These are phyloP conservation scores for Aspergillus sp. DNA, from an alignment of 2,329 filamentous ascomycete genomes.

Conservation along the genomic window DNA sequence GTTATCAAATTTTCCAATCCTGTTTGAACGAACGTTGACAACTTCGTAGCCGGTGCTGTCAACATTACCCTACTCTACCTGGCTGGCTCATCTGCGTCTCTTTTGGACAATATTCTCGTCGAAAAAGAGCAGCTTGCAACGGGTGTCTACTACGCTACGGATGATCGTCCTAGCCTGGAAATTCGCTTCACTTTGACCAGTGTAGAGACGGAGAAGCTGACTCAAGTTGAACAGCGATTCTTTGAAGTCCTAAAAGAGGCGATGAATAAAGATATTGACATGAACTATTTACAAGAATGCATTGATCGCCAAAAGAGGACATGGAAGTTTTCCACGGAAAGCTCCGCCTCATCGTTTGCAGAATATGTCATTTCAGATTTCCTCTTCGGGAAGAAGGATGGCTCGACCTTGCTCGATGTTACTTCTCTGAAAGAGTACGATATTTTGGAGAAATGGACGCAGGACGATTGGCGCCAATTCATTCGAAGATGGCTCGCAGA, in stretches of 20 bases:
- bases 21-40: conserved; percentile 22
- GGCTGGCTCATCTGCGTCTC: conserved; percentile 86
- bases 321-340: conserved; percentile 80
- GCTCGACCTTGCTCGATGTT: conserved; percentile 68
- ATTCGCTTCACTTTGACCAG: conserved; percentile 85
- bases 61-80: conserved; percentile 82
- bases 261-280: conserved; percentile 73
- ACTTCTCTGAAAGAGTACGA: conserved; percentile 58
- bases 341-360: conserved; percentile 76
- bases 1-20: conserved; percentile 17
- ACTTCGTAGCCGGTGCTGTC: conserved; percentile 61
- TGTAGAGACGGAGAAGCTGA: conserved; percentile 82
- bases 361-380: conserved; percentile 88
- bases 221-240: conserved; percentile 79
- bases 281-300: conserved; percentile 87
- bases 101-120: conserved; percentile 88
- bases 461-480: conserved; percentile 79
- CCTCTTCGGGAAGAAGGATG: conserved; percentile 82
- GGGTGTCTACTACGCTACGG: conserved; percentile 75
- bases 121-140: conserved; percentile 92
- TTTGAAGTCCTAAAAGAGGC: conserved; percentile 82
- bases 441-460: conserved; percentile 73
- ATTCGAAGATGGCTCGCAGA: conserved; percentile 81
- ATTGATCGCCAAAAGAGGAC: conserved; percentile 78
- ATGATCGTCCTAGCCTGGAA: conserved; percentile 75